Base-by-base conservation (phyloP, 441 rosid species). In the Erysimum cheiri region DNA sequence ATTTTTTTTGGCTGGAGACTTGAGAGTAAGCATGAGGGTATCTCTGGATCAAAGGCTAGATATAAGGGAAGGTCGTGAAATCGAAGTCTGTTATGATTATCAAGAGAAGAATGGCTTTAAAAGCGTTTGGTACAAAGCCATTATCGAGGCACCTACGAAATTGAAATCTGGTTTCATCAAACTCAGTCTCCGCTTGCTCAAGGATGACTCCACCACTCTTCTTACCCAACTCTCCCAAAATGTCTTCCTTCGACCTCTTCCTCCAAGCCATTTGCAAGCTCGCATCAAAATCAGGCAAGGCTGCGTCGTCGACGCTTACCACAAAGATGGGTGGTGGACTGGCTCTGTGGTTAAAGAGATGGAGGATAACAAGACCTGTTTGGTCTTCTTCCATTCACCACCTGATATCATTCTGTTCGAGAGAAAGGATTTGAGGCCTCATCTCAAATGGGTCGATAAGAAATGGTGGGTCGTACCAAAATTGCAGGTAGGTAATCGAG, bases 241-340 rank as follows among this genome's bases (percentile, higher is more conserved):
- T 5, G 39, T 44, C 48, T 47, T 52, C n/a, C 36, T 83, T 2
- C 69, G 87, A 71, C 87, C 87, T 8, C 9, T 79, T 40, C 87
- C 81, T 6, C 84, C 84, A 10, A 2, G 28, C 14, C 31, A 22
- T 48, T 10, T 48, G 54, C 46, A n/a, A 41, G 46, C 15, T 46
- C 37, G 28, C 9, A 57, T 43, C 22, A 36, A 22, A 35, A 77
- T 83, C 53, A 55, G 74, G 73, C 47, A 64, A 19, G 43, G 61
- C 32, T 26, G 28, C 28, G 28, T 26, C 4, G 28, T 26, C 28
- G 28, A 26, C 28, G 28, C 28, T 81, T 74, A 43, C 32, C 77
- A 64, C 37, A 67, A 65, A 43, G 78, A 85, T 46, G 86, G 82
- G 8, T 82, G 86, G 88, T 81, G 88, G 86, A 26, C 64, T 55